A percentile compares a stretch with the other conserved stretches of the same genome.
phyloP scores from a whole-genome alignment of 306 rosid species.

The Prinsepia uniflora region DNA sequence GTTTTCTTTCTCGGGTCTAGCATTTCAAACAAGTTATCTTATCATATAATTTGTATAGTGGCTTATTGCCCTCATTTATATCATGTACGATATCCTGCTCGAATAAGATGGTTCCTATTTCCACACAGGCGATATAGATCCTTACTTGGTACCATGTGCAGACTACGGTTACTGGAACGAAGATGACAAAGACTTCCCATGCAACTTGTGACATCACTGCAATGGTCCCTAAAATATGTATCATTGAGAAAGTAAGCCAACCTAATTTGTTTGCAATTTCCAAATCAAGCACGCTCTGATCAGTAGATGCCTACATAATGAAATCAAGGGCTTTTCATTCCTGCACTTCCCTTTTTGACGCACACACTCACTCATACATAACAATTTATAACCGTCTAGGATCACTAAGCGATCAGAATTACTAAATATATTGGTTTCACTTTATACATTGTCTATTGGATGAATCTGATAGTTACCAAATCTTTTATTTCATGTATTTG shows the following conservation, averaged over 20 bases:
- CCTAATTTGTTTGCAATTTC: constrained; percentile 77
- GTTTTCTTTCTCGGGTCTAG: not conserved
- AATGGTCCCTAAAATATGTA: constrained; percentile 78
- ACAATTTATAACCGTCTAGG: not conserved
- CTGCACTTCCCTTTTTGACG: not conserved
- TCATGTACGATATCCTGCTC: not conserved
- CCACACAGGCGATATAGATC: not conserved
- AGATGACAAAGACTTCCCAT: constrained; percentile 90
- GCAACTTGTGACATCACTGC: constrained; percentile 97
- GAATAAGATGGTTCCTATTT: not conserved
- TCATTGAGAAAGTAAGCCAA: constrained; percentile 91
- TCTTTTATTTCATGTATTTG: no score
- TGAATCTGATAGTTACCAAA: not conserved
- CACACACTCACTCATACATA: not conserved
- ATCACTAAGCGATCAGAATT: not conserved
- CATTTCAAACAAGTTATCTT: not conserved
- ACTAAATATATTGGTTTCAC: not conserved
- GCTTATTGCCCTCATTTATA: not conserved
- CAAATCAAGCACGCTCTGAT: constrained; percentile 88
- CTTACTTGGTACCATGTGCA: constrained; percentile 97
- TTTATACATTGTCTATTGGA: not conserved
- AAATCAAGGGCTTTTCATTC: constrained; percentile 14
- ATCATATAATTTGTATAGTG: not conserved
- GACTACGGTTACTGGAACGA: constrained; percentile 74
- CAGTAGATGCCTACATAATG: constrained; percentile 79